Evolutionary conservation across 768 basidiomycete species (phyloP).

Genomic region (Trametes villosa): DNA sequence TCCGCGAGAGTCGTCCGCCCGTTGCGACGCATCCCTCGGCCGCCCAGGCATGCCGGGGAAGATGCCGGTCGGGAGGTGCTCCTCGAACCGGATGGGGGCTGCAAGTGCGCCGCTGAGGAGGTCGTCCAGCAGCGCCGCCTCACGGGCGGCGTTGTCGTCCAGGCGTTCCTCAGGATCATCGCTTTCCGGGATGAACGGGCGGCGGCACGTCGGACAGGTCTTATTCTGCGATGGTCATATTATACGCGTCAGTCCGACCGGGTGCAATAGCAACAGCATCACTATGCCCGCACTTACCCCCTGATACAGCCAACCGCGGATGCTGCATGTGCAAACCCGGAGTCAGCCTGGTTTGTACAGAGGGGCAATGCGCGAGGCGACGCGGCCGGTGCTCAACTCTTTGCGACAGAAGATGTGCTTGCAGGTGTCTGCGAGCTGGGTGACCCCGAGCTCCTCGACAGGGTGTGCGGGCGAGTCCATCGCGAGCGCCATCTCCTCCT

Average conservation of each 20-base stretch:
- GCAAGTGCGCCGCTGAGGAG: not conserved
- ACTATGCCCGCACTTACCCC: not conserved
- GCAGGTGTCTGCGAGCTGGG: constrained; percentile 50
- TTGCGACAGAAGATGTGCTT: constrained; percentile 78
- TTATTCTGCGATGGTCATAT: constrained; percentile 19
- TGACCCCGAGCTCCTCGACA: constrained; percentile 71
- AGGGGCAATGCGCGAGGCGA: not conserved
- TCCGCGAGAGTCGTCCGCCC: not conserved
- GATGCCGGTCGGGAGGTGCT: not conserved
- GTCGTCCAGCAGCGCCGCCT: not conserved
- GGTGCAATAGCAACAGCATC: not conserved
- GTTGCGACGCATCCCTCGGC: not conserved
- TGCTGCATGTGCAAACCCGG: constrained; percentile 41
- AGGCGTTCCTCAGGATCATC: not conserved
- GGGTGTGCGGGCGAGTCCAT: constrained; percentile 83
- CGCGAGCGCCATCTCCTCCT: constrained; percentile 72
- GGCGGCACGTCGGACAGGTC: constrained; percentile 34
- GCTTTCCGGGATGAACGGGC: constrained; percentile 21
- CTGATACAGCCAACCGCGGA: constrained; percentile 54
- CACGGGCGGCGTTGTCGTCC: not conserved
- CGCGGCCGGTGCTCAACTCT: constrained; percentile 55
- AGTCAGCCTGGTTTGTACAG: not conserved
- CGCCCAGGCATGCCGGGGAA: not conserved
- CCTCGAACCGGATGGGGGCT: not conserved
- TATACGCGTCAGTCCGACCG: not conserved